Conservation (phyloP, 164 flowering plant species). For the Vitis vinifera region DNA sequence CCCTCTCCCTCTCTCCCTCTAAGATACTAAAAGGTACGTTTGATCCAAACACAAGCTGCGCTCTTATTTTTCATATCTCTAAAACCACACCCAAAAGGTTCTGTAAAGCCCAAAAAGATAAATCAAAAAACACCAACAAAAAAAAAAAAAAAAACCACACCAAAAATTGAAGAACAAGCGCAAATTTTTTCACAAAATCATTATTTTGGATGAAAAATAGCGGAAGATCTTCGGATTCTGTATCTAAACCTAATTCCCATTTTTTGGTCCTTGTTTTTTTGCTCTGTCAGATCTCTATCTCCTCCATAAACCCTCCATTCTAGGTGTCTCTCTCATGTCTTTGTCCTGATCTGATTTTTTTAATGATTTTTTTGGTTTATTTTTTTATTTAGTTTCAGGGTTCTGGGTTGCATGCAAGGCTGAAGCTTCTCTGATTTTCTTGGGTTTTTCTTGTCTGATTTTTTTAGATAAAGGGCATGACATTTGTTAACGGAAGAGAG, state of each 20-base stretch:
- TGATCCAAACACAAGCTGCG: conserved; percentile 24
- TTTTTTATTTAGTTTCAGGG: conserved; percentile 4
- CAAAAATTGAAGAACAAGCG: not conserved
- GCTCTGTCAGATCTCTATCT: conserved; percentile 2
- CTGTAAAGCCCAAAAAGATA: not conserved
- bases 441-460: conserved; percentile 6
- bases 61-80: not conserved
- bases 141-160: not conserved
- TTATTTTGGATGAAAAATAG: no score
- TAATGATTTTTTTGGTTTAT: not conserved
- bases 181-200: no score
- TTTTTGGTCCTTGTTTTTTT: not conserved
- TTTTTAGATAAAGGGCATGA: conserved; percentile 5
- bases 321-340: not conserved
- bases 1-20: conserved; percentile 11
- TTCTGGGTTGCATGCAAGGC: conserved; percentile 20
- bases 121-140: not conserved
- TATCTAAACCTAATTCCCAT: not conserved
- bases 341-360: not conserved
- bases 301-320: not conserved
- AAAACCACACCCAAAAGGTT: not conserved
- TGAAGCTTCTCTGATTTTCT: conserved; percentile 1
- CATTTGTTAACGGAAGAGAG: conserved; percentile 10
- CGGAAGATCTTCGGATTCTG: no score
- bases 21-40: conserved; percentile 32